These are phyloP conservation scores for Lasiosphaeria miniovina DNA, from an alignment of 495 filamentous ascomycete species.

Conservation along the genomic window DNA sequence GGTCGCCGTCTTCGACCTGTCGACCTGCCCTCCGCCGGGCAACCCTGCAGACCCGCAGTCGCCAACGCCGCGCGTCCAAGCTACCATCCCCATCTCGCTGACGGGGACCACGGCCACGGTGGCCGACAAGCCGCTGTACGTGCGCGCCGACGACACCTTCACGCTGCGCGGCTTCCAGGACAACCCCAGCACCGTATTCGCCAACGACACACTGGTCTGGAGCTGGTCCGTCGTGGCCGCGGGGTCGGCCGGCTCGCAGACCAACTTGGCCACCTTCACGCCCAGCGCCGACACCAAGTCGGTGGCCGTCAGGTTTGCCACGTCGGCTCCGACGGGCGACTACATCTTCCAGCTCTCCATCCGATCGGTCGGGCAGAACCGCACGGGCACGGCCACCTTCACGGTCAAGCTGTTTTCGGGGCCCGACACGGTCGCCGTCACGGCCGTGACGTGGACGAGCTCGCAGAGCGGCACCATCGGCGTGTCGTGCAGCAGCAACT, in stretches of 20 bases:
- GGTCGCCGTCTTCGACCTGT: constrained; percentile 17
- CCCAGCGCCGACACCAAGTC: constrained; percentile 10
- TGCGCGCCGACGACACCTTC: constrained; percentile 20
- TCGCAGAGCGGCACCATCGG: constrained; percentile 20
- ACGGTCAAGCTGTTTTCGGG: constrained; percentile 19
- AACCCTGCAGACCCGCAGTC: background rate
- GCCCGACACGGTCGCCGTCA: constrained; percentile 12
- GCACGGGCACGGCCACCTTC: constrained; percentile 14
- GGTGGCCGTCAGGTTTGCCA: constrained; percentile 13
- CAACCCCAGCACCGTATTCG: constrained; percentile 12
- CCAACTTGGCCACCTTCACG: constrained; percentile 21
- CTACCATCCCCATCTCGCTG: constrained; percentile 12
- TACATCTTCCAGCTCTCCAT: constrained; percentile 20
- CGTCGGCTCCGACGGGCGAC: constrained; percentile 10
- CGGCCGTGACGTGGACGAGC: constrained; percentile 17
- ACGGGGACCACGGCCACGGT: constrained; percentile 2
- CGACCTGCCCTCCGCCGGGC: constrained; percentile 9
- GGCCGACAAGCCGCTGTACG: constrained; percentile 6
- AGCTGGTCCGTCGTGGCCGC: constrained; percentile 15
- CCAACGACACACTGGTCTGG: constrained; percentile 13
- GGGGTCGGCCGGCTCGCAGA: constrained; percentile 12
- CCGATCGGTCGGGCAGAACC: constrained; percentile 12
- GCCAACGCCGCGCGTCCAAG: constrained; percentile 10
- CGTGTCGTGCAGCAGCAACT: constrained; percentile 17
- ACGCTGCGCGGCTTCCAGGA: constrained; percentile 17